A percentile compares a stretch with the other conserved stretches of the same genome.
Evolutionary conservation across 148 eudicot species (phyloP).

Genomic region (Mesembryanthemum crystallinum): DNA sequence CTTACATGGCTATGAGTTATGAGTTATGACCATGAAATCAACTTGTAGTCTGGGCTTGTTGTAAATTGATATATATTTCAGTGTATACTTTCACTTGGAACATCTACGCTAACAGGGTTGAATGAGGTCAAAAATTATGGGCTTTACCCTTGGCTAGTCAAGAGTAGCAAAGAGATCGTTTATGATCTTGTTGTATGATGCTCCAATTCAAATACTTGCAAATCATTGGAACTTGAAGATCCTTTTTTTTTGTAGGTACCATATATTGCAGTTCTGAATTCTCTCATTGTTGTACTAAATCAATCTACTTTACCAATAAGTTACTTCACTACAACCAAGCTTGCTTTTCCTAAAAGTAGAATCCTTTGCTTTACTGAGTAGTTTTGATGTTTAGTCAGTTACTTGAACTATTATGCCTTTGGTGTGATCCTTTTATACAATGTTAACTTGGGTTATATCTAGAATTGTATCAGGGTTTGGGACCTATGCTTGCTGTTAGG

Average conservation of each 20-base stretch:
- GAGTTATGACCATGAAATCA: no score
- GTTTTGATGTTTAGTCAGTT: neutral
- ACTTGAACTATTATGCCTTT: neutral
- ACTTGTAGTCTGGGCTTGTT: neutral
- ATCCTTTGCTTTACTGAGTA: neutral
- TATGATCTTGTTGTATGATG: neutral
- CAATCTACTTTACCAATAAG: neutral
- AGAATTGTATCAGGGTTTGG: constrained; percentile 36
- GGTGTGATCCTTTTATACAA: neutral
- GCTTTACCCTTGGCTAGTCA: neutral
- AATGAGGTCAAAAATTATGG: neutral
- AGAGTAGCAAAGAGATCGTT: neutral
- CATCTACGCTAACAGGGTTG: neutral
- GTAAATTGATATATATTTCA: no score
- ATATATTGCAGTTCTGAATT: neutral
- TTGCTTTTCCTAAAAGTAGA: neutral
- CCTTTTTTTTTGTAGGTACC: neutral
- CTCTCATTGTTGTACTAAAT: neutral
- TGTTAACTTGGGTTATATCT: constrained; percentile 10
- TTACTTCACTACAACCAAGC: neutral
- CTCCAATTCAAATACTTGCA: neutral
- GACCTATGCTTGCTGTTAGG: constrained; percentile 38
- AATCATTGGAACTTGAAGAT: neutral
- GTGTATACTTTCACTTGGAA: neutral
- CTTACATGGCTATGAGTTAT: no score